phyloP scores from a whole-genome alignment of 192 early-diverging fungal genomes.

The Podila verticillata region DNA sequence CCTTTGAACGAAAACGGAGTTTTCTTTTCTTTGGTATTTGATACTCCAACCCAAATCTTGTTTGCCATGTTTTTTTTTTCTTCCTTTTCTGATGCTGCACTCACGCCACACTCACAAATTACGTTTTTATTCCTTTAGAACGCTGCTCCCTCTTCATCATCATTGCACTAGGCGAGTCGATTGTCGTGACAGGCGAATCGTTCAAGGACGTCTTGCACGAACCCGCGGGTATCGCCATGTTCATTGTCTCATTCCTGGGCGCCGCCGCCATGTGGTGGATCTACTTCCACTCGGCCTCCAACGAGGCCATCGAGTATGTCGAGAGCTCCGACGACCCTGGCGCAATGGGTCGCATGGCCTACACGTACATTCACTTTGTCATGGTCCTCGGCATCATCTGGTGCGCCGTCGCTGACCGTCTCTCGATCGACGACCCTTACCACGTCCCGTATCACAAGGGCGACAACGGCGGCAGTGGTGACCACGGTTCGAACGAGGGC shows the following conservation, averaged over 20 bases:
- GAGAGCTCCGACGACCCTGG: slow-evolving; percentile 26
- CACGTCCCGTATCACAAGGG: slow-evolving; percentile 20
- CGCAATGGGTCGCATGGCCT: slow-evolving; percentile 37
- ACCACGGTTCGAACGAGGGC: too few species aligned
- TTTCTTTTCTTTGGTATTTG: neutral
- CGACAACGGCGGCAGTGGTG: neutral
- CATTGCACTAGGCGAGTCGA: slow-evolving; percentile 42
- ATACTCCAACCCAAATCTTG: neutral
- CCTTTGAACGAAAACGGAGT: too few species aligned
- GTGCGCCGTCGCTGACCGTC: slow-evolving; percentile 33
- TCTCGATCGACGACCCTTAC: slow-evolving; percentile 24
- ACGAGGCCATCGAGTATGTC: slow-evolving; percentile 23
- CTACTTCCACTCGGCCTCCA: slow-evolving; percentile 37
- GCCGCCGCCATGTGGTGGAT: slow-evolving; percentile 46
- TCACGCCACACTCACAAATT: too few species aligned
- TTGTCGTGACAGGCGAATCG: slow-evolving; percentile 36
- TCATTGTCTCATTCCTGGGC: slow-evolving; percentile 31
- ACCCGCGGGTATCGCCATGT: slow-evolving; percentile 27
- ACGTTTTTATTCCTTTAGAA: slow-evolving; percentile 8
- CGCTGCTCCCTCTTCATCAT: slow-evolving; percentile 45
- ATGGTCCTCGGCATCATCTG: slow-evolving; percentile 46
- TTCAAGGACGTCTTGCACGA: slow-evolving; percentile 17
- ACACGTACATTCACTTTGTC: slow-evolving; percentile 32
- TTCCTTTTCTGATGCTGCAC: neutral
- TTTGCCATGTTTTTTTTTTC: neutral